Conservation (phyloP, 139 green algal species). For the Tetradesmus lagerheimii region DNA sequence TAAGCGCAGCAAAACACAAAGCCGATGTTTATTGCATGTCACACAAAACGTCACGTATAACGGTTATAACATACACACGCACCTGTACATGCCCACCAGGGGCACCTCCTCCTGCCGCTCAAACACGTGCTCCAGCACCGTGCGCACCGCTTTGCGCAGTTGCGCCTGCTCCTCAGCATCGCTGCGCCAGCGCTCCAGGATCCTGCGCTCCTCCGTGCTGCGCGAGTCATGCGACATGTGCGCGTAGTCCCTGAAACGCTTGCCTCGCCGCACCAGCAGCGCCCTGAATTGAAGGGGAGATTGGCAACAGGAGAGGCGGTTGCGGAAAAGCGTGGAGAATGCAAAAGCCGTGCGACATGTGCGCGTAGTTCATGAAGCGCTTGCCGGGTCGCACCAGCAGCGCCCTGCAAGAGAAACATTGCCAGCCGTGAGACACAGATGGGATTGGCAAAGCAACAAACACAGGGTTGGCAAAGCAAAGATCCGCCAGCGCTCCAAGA, state of each 20-base stretch:
- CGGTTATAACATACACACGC: neutral
- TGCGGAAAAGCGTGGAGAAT: too few relatives aligned
- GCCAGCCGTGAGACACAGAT: too few relatives aligned
- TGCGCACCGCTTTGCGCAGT: slow-evolving; percentile 59
- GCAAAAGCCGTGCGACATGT: too few relatives aligned
- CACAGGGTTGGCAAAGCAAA: too few relatives aligned
- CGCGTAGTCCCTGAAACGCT: neutral
- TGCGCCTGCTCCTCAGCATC: slow-evolving; percentile 58
- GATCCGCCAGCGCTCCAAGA: slow-evolving; percentile 55
- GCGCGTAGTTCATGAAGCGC: too few relatives aligned
- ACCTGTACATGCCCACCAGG: slow-evolving; percentile 61
- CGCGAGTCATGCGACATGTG: neutral
- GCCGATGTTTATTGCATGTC: too few relatives aligned
- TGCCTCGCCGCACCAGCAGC: slow-evolving; percentile 30
- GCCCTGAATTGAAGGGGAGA: neutral
- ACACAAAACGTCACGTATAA: too few relatives aligned
- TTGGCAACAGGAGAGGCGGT: too few relatives aligned
- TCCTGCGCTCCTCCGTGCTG: neutral
- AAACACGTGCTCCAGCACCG: slow-evolving; percentile 75
- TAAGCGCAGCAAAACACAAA: too few relatives aligned
- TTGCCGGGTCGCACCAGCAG: neutral
- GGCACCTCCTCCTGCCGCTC: slow-evolving; percentile 63
- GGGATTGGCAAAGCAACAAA: too few relatives aligned
- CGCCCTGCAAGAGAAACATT: too few relatives aligned
- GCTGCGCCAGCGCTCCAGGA: slow-evolving; percentile 55